Evolutionary conservation across 1,284 basidiomycete species (phyloP).

Genomic region (Irpex lacteus): DNA sequence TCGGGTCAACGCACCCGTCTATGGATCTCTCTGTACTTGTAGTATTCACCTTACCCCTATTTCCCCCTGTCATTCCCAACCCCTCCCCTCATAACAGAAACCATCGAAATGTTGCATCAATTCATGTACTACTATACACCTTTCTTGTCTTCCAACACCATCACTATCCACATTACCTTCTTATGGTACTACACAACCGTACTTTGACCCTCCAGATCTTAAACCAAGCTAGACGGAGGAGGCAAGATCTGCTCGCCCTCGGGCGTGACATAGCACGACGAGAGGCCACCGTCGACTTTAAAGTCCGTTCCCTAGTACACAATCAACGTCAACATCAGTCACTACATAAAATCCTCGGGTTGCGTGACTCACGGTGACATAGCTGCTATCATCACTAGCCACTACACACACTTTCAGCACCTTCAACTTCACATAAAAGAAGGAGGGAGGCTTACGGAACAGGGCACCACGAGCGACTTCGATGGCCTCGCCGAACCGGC

Average conservation of each 20-base stretch:
- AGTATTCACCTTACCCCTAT: background rate
- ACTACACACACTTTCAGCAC: slow-evolving; percentile 40
- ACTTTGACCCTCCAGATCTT: background rate
- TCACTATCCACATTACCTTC: too few species aligned
- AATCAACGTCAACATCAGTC: too few species aligned
- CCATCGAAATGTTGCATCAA: background rate
- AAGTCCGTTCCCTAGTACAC: slow-evolving; percentile 81
- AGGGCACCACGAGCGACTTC: slow-evolving; percentile 91
- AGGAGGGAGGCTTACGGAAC: slow-evolving; percentile 63
- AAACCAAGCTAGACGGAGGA: slow-evolving; percentile 62
- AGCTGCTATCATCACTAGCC: slow-evolving; percentile 83
- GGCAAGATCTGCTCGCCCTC: slow-evolving; percentile 65
- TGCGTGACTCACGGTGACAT: slow-evolving; percentile 73
- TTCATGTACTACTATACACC: background rate
- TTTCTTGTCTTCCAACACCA: too few species aligned
- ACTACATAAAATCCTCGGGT: too few species aligned
- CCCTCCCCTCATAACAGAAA: too few species aligned
- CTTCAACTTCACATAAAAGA: background rate
- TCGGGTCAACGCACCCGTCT: too few species aligned
- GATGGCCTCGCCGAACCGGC: slow-evolving; percentile 94
- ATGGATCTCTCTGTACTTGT: background rate
- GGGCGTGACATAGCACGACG: slow-evolving; percentile 86
- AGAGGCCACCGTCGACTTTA: slow-evolving; percentile 89
- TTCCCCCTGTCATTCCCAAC: background rate
- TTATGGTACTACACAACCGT: too few species aligned